These are phyloP conservation scores for Yamadazyma insecticola DNA, from an alignment of 805 yeast species.

Conservation along the genomic window DNA sequence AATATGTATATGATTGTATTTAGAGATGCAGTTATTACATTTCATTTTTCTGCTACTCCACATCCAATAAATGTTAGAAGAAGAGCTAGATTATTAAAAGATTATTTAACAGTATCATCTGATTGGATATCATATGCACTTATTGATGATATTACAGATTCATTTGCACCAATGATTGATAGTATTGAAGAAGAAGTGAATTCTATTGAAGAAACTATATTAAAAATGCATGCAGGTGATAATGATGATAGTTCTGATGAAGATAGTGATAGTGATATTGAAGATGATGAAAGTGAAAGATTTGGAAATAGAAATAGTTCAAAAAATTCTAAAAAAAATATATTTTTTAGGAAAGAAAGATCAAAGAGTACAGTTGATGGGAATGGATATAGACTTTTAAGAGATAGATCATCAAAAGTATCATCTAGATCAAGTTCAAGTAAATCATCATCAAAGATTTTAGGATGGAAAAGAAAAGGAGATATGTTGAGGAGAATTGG, in stretches of 20 bases:
- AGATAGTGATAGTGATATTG: constrained; percentile 28
- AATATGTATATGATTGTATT: constrained; percentile 92
- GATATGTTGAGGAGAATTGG: constrained; percentile 94
- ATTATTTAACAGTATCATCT: constrained; percentile 83
- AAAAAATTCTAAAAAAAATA: constrained; percentile 10
- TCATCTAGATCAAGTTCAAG: constrained; percentile 2
- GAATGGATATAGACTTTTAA: constrained; percentile 8
- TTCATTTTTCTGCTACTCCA: constrained; percentile 92
- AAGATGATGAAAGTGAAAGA: constrained; percentile 13
- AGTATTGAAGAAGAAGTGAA: constrained; percentile 93
- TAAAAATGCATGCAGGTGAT: constrained; percentile 76
- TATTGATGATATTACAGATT: constrained; percentile 95
- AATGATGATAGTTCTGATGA: constrained; percentile 40
- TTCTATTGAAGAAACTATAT: constrained; percentile 87
- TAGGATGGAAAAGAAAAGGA: constrained; percentile 83
- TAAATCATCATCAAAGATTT: constrained; percentile 40
- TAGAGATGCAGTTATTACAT: constrained; percentile 84
- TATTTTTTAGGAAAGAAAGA: constrained; percentile 30
- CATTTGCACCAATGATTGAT: constrained; percentile 94
- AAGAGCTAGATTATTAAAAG: constrained; percentile 81
- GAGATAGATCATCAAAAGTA: constrained; percentile 4
- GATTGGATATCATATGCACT: constrained; percentile 98
- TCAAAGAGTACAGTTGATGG: constrained; percentile 36
- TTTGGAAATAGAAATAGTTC: not conserved
- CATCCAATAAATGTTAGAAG: constrained; percentile 95